Percentiles rank a stretch among this genome's conserved stretches.
phyloP scores from a whole-genome alignment of 805 yeast species.

The Saccharomyces cerevisiae region DNA sequence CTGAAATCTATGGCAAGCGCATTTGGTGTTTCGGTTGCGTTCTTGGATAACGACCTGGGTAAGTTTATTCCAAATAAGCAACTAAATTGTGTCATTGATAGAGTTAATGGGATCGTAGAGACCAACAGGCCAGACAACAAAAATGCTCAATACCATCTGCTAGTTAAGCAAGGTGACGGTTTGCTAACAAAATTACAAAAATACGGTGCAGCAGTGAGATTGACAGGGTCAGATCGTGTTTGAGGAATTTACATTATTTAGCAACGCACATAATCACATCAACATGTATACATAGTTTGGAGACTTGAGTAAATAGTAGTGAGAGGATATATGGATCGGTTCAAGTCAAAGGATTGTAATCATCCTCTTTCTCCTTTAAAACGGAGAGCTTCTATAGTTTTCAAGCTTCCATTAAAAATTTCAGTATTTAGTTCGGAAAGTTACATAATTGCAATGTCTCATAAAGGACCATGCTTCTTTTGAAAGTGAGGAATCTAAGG shows the following conservation, averaged over 20 bases:
- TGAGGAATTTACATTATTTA: neutral
- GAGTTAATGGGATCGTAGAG: slow-evolving; percentile 89
- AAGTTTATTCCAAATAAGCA: slow-evolving; percentile 89
- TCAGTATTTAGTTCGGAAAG: too few relatives aligned
- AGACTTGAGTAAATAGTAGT: neutral
- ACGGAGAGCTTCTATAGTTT: too few relatives aligned
- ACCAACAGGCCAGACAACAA: slow-evolving; percentile 95
- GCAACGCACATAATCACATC: neutral
- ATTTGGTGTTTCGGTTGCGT: slow-evolving; percentile 82
- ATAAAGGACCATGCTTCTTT: too few relatives aligned
- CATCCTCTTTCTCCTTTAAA: too few relatives aligned
- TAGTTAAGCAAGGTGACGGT: slow-evolving; percentile 88
- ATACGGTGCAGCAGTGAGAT: slow-evolving; percentile 93
- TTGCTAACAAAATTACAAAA: slow-evolving; percentile 90
- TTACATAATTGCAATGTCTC: too few relatives aligned
- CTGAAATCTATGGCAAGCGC: slow-evolving; percentile 88
- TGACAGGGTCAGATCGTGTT: slow-evolving; percentile 81
- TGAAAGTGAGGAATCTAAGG: too few relatives aligned
- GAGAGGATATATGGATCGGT: neutral
- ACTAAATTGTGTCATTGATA: slow-evolving; percentile 90
- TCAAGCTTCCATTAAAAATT: too few relatives aligned
- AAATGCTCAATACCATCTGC: slow-evolving; percentile 81
- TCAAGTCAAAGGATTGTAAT: too few relatives aligned
- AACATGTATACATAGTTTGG: neutral
- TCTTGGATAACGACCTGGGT: slow-evolving; percentile 79